Percentiles rank a stretch among this genome's conserved stretches.
Conservation (phyloP, 768 basidiomycete species). For the Mycena metata region DNA sequence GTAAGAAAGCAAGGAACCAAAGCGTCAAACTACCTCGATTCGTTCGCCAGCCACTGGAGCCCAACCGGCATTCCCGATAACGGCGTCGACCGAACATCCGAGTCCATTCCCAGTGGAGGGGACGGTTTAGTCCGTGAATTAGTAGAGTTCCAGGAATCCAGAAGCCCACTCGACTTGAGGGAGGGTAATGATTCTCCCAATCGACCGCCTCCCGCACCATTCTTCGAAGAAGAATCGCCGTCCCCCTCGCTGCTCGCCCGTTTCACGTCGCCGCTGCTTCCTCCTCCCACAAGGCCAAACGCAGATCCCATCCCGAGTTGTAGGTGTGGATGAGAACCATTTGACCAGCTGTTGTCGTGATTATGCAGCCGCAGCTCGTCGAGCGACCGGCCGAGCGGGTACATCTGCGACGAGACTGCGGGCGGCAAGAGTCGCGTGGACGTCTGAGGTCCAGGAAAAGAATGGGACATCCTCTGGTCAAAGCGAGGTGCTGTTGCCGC, state of each 20-base stretch:
- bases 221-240: conserved; percentile 40
- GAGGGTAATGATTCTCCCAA: conserved; percentile 70
- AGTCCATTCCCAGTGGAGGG: conserved; percentile 40
- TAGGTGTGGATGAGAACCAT: conserved; percentile 34
- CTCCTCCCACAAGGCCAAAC: conserved; percentile 27
- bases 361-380: conserved; percentile 53
- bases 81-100: conserved; percentile 48
- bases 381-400: conserved; percentile 49
- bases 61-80: conserved; percentile 73
- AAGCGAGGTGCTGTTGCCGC: conserved; percentile 45
- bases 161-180: conserved; percentile 78
- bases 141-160: conserved; percentile 66
- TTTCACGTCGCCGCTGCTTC: conserved; percentile 38
- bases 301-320: conserved; percentile 29
- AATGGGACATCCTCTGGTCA: conserved; percentile 31
- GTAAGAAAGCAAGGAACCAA: conserved; percentile 28
- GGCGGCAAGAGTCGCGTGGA: conserved; percentile 26
- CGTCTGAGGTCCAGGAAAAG: conserved; percentile 36
- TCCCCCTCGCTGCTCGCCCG: conserved; percentile 29
- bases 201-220: conserved; percentile 44
- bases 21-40: conserved; percentile 56
- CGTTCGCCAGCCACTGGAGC: conserved; percentile 77
- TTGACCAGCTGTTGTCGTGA: conserved; percentile 40
- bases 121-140: conserved; percentile 34
- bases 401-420: conserved; percentile 45